Base-by-base conservation (phyloP, 345 rosid species). In the Sonneratia alba region DNA sequence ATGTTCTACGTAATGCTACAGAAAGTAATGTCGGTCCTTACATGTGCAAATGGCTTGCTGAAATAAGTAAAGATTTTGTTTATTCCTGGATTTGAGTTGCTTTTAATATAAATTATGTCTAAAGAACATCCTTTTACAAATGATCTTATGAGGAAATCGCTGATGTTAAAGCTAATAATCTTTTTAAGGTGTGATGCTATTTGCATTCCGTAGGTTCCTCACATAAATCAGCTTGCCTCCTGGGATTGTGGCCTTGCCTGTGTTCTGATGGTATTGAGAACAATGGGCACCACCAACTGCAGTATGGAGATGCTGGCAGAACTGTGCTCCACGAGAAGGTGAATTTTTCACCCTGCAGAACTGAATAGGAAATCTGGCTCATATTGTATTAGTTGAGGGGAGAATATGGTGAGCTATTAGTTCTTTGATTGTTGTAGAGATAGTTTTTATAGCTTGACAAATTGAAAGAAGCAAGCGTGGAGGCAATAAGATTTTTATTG, bases 221-320 rank as follows among this genome's bases (percentile, higher is more conserved):
- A 88, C 70, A 74, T 89, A 71, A 91, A 87, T 71, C 98, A 92
- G 86, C 74, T 88, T 74, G 82, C 77, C 75, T 86, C 93, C 37
- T 92, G 99, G 98, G 99, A 92, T 73, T 92, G 99, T 64, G 99
- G 99, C 36, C 88, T 92, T 64, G 99, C 98, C 79, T 95, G 98
- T 79, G 87, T 90, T 73, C 79, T 82, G 57, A 92, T 95, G 99
- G 89, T 81, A 75, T 84, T 95, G 84, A 87, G 86, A 79, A 82
- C 90, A 0, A 74, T 83, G 78, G 99, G 99, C 71, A 76, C 88
- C 72, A 53, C 75, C 21, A 77, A 72, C 67, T 89, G 89, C 79
- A 79, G 82, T 72, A 79, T 89, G 38, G 79, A 86, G 73, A 82
- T 62, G 6, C 81, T 92, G 89, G 86, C 90, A 14, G 85, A 86